phyloP scores from a whole-genome alignment of 2,329 filamentous ascomycete genomes.

The Talaromyces sp. region DNA sequence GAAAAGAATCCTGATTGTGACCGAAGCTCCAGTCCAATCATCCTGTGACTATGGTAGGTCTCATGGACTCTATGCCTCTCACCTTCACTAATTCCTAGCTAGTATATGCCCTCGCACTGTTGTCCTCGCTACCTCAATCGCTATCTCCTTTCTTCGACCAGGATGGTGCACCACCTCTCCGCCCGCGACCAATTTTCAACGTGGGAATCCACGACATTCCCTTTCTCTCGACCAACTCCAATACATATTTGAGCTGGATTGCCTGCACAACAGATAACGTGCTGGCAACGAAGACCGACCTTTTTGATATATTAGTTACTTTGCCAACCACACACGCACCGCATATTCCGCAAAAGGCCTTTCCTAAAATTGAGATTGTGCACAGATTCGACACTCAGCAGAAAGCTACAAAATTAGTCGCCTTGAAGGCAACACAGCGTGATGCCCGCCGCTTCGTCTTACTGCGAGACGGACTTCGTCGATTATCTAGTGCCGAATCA shows the following conservation, averaged over 20 bases:
- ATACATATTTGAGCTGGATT: slow-evolving; percentile 65
- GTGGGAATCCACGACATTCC: slow-evolving; percentile 91
- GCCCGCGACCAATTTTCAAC: slow-evolving; percentile 80
- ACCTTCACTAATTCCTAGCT: slow-evolving; percentile 19
- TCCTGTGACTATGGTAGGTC: slow-evolving; percentile 79
- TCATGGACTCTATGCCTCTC: background rate
- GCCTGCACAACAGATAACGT: slow-evolving; percentile 96
- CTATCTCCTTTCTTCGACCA: slow-evolving; percentile 64
- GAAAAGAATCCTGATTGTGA: slow-evolving; percentile 81
- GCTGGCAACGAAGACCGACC: slow-evolving; percentile 72
- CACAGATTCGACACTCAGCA: slow-evolving; percentile 53
- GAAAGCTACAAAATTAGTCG: slow-evolving; percentile 23
- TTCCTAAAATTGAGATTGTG: slow-evolving; percentile 67
- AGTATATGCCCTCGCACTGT: slow-evolving; percentile 93
- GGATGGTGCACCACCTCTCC: slow-evolving; percentile 54
- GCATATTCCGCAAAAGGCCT: slow-evolving; percentile 57
- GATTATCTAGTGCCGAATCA: slow-evolving; percentile 26
- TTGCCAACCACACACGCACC: slow-evolving; percentile 55
- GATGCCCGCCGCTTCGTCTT: slow-evolving; percentile 75
- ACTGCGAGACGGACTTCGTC: slow-evolving; percentile 58
- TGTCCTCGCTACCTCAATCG: slow-evolving; percentile 78
- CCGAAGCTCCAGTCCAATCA: slow-evolving; percentile 76
- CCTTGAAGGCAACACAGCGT: slow-evolving; percentile 78
- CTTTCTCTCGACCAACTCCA: slow-evolving; percentile 56
- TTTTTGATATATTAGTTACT: slow-evolving; percentile 87